A percentile compares a stretch with the other conserved stretches of the same genome.
Evolutionary conservation across 108 stramenopile species (phyloP).

Genomic region (Cyclostephanos tholiformis): DNA sequence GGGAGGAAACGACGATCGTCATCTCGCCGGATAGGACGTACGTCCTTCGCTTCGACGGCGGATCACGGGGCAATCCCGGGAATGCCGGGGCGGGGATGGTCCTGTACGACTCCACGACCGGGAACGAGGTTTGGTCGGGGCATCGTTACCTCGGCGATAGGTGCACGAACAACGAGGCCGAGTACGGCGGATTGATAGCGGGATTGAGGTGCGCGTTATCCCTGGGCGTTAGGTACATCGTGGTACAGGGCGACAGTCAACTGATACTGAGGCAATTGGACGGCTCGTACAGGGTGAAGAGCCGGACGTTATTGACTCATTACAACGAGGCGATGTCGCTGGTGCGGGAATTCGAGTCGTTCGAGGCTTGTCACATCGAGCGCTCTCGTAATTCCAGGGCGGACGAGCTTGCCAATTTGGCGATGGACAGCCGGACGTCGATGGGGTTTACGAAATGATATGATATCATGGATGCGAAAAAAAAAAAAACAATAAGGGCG

Average conservation of each 20-base stretch:
- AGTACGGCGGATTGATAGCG: constrained; percentile 64
- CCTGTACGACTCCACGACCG: constrained; percentile 57
- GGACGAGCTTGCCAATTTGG: constrained; percentile 82
- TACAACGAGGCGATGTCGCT: constrained; percentile 44
- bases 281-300: constrained; percentile 61
- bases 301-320: constrained; percentile 43
- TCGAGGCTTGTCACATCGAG: constrained; percentile 63
- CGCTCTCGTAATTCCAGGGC: constrained; percentile 75
- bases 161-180: constrained; percentile 83
- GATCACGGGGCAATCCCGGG: constrained; percentile 74
- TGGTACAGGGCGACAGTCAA: constrained; percentile 76
- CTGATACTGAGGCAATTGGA: constrained; percentile 73
- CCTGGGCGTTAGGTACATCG: constrained; percentile 61
- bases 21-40: constrained; percentile 51
- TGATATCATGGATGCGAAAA: no score
- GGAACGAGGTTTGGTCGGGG: constrained; percentile 65
- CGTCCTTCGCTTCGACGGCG: constrained; percentile 78
- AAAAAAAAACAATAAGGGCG: no score
- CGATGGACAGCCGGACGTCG: constrained; percentile 64
- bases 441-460: no score
- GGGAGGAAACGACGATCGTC: neutral
- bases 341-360: constrained; percentile 52
- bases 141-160: constrained; percentile 60
- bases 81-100: constrained; percentile 76
- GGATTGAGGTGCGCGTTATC: constrained; percentile 70